Evolutionary conservation across 1,139 yeast species (phyloP).

Genomic region (Blastobotrys illinoisensis): DNA sequence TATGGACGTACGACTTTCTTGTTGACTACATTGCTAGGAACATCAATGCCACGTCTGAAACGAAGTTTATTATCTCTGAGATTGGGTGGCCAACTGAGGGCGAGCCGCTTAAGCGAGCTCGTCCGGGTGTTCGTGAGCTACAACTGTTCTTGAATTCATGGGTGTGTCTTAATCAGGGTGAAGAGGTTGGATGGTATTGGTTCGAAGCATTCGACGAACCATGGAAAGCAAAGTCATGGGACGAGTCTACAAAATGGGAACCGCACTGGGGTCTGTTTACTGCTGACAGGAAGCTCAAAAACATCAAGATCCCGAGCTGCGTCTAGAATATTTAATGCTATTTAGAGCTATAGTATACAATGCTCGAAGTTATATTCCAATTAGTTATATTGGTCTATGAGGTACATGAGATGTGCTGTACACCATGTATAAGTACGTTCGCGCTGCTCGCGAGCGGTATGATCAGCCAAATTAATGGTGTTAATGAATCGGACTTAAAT

Average conservation of each 20-base stretch:
- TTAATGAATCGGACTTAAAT: no score
- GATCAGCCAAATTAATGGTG: no score
- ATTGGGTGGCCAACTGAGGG: slow-evolving; percentile 72
- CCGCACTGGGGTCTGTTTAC: slow-evolving; percentile 68
- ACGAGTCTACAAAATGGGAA: slow-evolving; percentile 58
- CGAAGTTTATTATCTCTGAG: slow-evolving; percentile 46
- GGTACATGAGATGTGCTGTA: no score
- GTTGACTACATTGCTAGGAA: slow-evolving; percentile 38
- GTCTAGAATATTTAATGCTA: neutral
- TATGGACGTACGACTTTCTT: slow-evolving; percentile 51
- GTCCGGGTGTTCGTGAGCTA: slow-evolving; percentile 43
- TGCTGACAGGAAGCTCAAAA: slow-evolving; percentile 42
- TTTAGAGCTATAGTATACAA: neutral
- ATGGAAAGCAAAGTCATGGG: slow-evolving; percentile 43
- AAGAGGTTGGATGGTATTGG: slow-evolving; percentile 49
- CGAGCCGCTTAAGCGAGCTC: slow-evolving; percentile 43
- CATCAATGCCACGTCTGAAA: slow-evolving; percentile 7
- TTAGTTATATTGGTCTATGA: no score
- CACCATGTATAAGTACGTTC: no score
- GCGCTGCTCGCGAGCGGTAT: no score
- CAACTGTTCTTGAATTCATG: slow-evolving; percentile 48
- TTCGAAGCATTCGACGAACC: slow-evolving; percentile 74
- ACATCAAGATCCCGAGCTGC: slow-evolving; percentile 27
- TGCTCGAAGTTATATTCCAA: no score
- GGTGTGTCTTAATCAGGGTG: slow-evolving; percentile 43